These are phyloP conservation scores for Patellifolia procumbens DNA, from an alignment of 179 eudicot genomes.

Conservation along the genomic window DNA sequence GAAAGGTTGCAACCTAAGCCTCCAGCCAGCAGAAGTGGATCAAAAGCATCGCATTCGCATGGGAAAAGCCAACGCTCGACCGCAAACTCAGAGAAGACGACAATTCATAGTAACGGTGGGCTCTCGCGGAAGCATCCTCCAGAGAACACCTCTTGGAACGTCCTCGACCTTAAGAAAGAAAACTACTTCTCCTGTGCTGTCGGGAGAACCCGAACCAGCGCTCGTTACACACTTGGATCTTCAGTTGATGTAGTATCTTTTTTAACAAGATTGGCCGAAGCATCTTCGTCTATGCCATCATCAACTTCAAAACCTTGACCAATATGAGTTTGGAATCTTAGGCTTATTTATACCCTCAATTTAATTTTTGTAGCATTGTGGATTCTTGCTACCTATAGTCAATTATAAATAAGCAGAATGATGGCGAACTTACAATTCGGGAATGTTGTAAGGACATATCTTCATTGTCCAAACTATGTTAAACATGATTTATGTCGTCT, in stretches of 20 bases:
- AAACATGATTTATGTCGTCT: too few species aligned
- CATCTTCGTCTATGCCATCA: slow-evolving; percentile 24
- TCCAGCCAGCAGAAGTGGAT: slow-evolving; percentile 31
- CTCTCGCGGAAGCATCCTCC: slow-evolving; percentile 23
- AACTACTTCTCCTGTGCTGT: slow-evolving; percentile 95
- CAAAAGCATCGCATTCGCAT: slow-evolving; percentile 40
- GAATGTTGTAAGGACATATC: neutral
- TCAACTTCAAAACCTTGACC: neutral
- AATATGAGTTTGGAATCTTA: neutral
- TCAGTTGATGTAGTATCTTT: slow-evolving; percentile 69
- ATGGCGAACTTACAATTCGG: too few species aligned
- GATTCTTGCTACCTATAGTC: slow-evolving; percentile 15
- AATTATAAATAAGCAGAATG: neutral
- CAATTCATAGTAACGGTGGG: slow-evolving; percentile 27
- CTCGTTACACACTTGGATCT: slow-evolving; percentile 69
- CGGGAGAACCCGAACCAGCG: slow-evolving; percentile 64
- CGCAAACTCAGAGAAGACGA: slow-evolving; percentile 42
- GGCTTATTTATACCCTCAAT: neutral
- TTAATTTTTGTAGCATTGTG: slow-evolving; percentile 22
- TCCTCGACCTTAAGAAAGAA: slow-evolving; percentile 77
- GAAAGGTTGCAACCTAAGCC: slow-evolving; percentile 36
- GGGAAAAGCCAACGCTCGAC: slow-evolving; percentile 38
- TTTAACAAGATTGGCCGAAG: slow-evolving; percentile 50
- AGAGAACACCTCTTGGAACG: slow-evolving; percentile 49
- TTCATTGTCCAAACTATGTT: neutral